Base-by-base conservation (phyloP, 345 rosid species). In the Salix dunnii region DNA sequence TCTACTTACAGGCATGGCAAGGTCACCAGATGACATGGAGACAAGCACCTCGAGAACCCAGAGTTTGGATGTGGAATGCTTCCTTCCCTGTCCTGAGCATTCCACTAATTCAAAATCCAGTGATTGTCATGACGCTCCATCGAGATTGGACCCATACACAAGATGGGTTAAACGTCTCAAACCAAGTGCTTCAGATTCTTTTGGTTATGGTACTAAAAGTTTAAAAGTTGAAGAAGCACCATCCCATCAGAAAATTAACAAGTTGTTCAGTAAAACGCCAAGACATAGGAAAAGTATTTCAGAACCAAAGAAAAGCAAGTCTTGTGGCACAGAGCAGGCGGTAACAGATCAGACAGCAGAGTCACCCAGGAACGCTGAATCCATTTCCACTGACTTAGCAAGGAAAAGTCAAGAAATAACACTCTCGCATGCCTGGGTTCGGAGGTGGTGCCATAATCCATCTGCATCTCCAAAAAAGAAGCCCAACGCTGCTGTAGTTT, bases 111-210 rank as follows among this genome's bases (percentile, higher is more conserved):
- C 84, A 73, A 90, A 87, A 82, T 82, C 85, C 35, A 38, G 74
- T 53, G 73, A 78, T 72, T 75, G 72, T 67, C 79, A 77, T 23
- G 72, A 79, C 69, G 83, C 28, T 74, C 55, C 35, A 28, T 36
- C 60, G 60, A 87, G 80, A 73, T 53, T 70, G 2, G 94, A 87
- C 67, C 87, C 90, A 13, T 79, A 82, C 85, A 87, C 83, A 71
- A 83, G 89, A 83, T 93, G 97, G 97, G 85, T 91, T 84, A 96
- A 92, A 82, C 98, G 97, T 74, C 92, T 91, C 64, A 90, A 87
- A 84, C 72, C 79, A 68, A 83, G 74, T 78, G 70, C 76, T 66
- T 76, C 88, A 2, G 85, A 74, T 66, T 70, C 89, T 60, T 72
- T 78, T 42, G 81, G 74, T 49, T 75, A 74, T 70, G 90, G 85